These are phyloP conservation scores for Apodospora peruviana DNA, from an alignment of 495 filamentous ascomycete species.

Conservation along the genomic window DNA sequence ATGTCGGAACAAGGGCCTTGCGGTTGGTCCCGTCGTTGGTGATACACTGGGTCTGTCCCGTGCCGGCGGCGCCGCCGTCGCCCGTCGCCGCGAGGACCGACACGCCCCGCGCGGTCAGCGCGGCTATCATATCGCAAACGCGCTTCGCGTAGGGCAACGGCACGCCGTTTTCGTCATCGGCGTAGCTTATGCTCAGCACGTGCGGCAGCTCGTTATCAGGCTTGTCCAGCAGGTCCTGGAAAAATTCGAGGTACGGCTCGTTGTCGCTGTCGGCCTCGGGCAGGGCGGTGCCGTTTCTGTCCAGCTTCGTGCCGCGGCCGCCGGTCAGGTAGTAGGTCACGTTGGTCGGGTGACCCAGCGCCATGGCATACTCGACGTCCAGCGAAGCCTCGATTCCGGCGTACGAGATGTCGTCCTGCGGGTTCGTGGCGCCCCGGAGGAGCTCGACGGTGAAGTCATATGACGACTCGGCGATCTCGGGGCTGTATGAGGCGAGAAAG, in stretches of 20 bases:
- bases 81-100: constrained; percentile 69
- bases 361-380: constrained; percentile 64
- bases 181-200: constrained; percentile 71
- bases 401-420: constrained; percentile 32
- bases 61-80: constrained; percentile 58
- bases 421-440: constrained; percentile 55
- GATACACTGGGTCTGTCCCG: constrained; percentile 46
- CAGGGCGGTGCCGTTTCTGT: constrained; percentile 44
- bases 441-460: constrained; percentile 59
- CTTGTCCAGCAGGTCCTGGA: constrained; percentile 59
- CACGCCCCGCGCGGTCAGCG: constrained; percentile 67
- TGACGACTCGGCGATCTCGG: constrained; percentile 30
- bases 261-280: constrained; percentile 48
- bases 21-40: constrained; percentile 61
- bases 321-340: constrained; percentile 63
- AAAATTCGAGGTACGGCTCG: constrained; percentile 79
- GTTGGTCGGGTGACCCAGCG: constrained; percentile 53
- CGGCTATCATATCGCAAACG: constrained; percentile 67
- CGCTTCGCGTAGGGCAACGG: constrained; percentile 57
- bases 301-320: constrained; percentile 52
- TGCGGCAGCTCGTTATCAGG: constrained; percentile 62
- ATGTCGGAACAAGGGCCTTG: constrained; percentile 59
- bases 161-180: constrained; percentile 59
- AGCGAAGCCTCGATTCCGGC: constrained; percentile 61
- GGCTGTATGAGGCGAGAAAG: constrained; percentile 50